Evolutionary conservation across 2,329 filamentous ascomycete genomes (phyloP).

Genomic region (Penicillium sp.): DNA sequence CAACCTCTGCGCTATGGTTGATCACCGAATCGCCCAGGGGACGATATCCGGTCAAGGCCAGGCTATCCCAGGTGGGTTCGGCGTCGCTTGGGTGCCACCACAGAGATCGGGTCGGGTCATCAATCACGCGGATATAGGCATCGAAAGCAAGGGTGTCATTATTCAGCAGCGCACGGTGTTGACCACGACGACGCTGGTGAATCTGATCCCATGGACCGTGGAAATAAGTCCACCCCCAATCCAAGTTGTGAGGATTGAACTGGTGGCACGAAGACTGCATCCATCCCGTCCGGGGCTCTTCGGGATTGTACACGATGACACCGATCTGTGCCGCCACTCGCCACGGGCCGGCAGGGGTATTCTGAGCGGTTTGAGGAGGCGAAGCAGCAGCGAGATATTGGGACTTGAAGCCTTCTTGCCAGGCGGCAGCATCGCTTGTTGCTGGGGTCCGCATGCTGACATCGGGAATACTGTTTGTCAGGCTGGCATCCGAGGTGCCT

Average conservation of each 20-base stretch:
- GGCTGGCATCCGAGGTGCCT: conserved; percentile 35
- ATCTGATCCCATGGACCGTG: conserved; percentile 59
- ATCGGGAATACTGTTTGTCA: conserved; percentile 33
- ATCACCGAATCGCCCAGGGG: conserved; percentile 48
- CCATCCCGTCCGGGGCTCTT: conserved; percentile 59
- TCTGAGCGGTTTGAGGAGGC: not conserved
- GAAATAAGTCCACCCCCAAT: conserved; percentile 65
- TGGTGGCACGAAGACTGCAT: conserved; percentile 58
- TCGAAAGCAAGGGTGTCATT: conserved; percentile 62
- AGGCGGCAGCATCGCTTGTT: conserved; percentile 28
- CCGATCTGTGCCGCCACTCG: conserved; percentile 59
- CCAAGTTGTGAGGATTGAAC: conserved; percentile 57
- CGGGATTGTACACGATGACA: conserved; percentile 62
- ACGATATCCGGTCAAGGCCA: conserved; percentile 57
- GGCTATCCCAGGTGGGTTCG: conserved; percentile 56
- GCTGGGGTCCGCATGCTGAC: conserved; percentile 31
- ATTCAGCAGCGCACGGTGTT: conserved; percentile 58
- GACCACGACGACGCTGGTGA: conserved; percentile 54
- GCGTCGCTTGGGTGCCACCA: conserved; percentile 59
- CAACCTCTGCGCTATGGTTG: conserved; percentile 50
- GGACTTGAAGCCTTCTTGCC: conserved; percentile 33
- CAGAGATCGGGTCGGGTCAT: conserved; percentile 59
- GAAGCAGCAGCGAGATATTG: conserved; percentile 22
- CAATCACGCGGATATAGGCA: conserved; percentile 59
- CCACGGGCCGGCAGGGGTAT: conserved; percentile 34